Percentiles rank a stretch among this genome's conserved stretches.
Conservation (phyloP, 768 basidiomycete species). For the Tylopilus vinaceipallidus region DNA sequence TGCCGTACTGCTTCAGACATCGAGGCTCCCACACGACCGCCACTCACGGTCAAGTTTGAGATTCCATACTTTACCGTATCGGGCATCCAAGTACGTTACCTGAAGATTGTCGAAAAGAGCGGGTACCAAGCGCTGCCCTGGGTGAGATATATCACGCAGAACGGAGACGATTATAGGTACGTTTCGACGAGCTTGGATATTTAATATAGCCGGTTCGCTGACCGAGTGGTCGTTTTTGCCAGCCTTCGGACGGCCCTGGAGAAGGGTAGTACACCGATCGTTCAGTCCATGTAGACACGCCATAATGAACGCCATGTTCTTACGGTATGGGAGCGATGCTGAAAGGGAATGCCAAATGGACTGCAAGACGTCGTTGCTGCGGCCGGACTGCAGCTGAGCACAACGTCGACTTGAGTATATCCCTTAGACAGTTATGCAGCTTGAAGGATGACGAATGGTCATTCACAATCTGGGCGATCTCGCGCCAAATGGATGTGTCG, state of each 20-base stretch:
- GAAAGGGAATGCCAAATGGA: background rate
- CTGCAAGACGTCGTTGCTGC: too few relatives aligned
- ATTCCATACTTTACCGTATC: constrained; percentile 99
- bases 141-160: constrained; percentile 93
- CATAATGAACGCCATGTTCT: background rate
- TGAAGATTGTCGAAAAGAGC: constrained; percentile 98
- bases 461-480: too few relatives aligned
- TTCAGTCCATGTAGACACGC: constrained; percentile 24
- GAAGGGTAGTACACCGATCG: constrained; percentile 67
- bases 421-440: too few relatives aligned
- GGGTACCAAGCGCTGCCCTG: constrained; percentile 96
- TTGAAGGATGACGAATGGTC: too few relatives aligned
- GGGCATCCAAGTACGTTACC: constrained; percentile 94
- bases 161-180: constrained; percentile 89
- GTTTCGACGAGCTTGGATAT: constrained; percentile 11
- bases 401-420: too few relatives aligned
- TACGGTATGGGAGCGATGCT: background rate
- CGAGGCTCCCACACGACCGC: constrained; percentile 74
- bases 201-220: background rate
- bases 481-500: too few relatives aligned
- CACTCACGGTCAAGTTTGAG: constrained; percentile 96
- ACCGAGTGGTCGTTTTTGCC: background rate
- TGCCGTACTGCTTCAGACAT: constrained; percentile 59
- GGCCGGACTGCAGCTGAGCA: too few relatives aligned
- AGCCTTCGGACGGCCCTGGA: constrained; percentile 71